Percentiles rank a stretch among this genome's conserved stretches.
These are phyloP conservation scores for Auxenochlorella pyrenoidosa DNA, from an alignment of 139 green algal species.

Conservation along the genomic window DNA sequence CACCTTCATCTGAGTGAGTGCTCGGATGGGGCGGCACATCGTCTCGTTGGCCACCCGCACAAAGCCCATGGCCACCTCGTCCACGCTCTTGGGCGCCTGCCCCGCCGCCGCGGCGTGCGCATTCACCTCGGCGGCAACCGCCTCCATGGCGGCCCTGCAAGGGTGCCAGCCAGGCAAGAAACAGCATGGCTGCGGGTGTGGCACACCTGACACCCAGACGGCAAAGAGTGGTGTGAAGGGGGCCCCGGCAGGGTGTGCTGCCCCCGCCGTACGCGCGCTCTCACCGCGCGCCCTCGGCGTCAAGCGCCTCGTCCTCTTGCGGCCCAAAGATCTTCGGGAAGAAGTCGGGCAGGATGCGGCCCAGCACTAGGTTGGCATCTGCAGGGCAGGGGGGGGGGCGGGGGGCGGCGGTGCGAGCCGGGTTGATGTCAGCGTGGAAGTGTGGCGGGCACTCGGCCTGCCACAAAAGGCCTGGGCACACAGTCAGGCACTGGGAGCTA, in stretches of 20 bases:
- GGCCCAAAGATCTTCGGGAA: conserved; percentile 96
- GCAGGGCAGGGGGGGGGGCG: not conserved
- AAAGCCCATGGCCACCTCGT: conserved; percentile 90
- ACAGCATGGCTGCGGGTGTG: too few species aligned
- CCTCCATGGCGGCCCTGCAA: conserved; percentile 61
- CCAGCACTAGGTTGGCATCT: conserved; percentile 95
- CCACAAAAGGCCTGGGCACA: too few species aligned
- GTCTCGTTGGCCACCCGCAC: conserved; percentile 96
- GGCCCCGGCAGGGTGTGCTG: too few species aligned
- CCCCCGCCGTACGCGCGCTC: too few species aligned
- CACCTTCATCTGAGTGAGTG: conserved; percentile 89
- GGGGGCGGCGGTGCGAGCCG: not conserved
- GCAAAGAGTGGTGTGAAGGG: too few species aligned
- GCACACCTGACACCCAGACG: too few species aligned
- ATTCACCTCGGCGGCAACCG: conserved; percentile 73
- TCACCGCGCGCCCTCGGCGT: conserved; percentile 60
- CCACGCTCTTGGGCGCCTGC: conserved; percentile 65
- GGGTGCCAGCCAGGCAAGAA: too few species aligned
- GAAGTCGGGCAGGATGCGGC: conserved; percentile 90
- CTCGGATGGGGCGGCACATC: conserved; percentile 96
- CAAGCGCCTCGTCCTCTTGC: conserved; percentile 82
- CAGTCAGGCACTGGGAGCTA: too few species aligned
- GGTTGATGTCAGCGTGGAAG: not conserved
- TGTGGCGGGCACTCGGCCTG: not conserved
- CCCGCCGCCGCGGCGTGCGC: conserved; percentile 42